phyloP scores from a whole-genome alignment of 805 yeast species.

The Metschnikowia shivogae region DNA sequence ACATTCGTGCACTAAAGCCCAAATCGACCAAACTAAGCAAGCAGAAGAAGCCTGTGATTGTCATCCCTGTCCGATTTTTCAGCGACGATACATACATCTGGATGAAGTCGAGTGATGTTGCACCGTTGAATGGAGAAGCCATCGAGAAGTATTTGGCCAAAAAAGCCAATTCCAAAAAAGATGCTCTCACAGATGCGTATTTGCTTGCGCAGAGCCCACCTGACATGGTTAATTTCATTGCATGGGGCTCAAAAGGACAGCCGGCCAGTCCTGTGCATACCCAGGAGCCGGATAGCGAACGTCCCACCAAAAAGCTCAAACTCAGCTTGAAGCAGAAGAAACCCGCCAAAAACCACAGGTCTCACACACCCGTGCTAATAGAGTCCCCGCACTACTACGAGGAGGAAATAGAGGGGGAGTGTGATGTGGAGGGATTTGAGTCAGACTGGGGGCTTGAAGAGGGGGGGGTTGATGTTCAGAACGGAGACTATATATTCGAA shows the following conservation, averaged over 20 bases:
- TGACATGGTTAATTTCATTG: constrained; percentile 37
- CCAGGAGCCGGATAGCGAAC: constrained; percentile 36
- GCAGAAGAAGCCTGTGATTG: constrained; percentile 14
- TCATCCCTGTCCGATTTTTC: constrained; percentile 59
- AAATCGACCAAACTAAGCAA: constrained; percentile 31
- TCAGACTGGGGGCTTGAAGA: constrained; percentile 45
- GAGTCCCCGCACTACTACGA: not conserved
- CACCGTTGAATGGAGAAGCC: constrained; percentile 37
- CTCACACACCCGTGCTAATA: not conserved
- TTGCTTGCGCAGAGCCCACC: constrained; percentile 47
- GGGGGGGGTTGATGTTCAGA: constrained; percentile 22
- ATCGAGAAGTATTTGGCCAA: constrained; percentile 37
- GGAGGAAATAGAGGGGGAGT: not conserved
- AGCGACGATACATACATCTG: constrained; percentile 71
- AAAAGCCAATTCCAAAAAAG: constrained; percentile 33
- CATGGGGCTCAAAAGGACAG: constrained; percentile 41
- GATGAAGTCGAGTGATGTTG: constrained; percentile 53
- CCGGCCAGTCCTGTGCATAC: constrained; percentile 41
- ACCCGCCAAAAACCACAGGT: constrained; percentile 2
- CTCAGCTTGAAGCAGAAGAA: constrained; percentile 15
- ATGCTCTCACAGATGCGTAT: constrained; percentile 47
- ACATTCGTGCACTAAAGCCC: constrained; percentile 49
- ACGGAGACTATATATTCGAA: constrained; percentile 37
- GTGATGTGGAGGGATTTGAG: constrained; percentile 9
- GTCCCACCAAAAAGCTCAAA: constrained; percentile 26